Evolutionary conservation across 78 protist genomes (phyloP).

Genomic region (Dictyostelium firmibasis): DNA sequence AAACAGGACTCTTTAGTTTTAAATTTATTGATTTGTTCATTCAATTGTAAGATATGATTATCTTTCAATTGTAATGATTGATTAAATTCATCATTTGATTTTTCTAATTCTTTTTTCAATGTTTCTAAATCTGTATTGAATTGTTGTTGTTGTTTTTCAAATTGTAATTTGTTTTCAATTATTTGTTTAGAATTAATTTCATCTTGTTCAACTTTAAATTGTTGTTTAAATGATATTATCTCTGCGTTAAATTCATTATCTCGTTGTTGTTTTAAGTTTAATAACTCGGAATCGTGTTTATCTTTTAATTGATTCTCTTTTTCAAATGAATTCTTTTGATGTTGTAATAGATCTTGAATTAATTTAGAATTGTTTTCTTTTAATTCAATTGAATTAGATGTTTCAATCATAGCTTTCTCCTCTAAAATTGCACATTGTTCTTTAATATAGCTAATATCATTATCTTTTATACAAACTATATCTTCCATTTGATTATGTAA

Average conservation of each 20-base stretch:
- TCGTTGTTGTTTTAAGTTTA: background rate
- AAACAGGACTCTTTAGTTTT: background rate
- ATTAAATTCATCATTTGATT: background rate
- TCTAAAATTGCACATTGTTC: background rate
- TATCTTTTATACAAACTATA: background rate
- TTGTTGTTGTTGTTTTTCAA: background rate
- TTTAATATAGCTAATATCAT: conserved; percentile 8
- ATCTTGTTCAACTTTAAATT: background rate
- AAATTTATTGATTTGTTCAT: conserved; percentile 12
- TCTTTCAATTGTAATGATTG: background rate
- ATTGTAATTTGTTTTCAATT: background rate
- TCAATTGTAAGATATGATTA: background rate
- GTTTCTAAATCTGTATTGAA: background rate
- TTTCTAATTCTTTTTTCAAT: background rate
- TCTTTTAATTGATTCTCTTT: background rate
- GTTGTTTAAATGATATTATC: background rate
- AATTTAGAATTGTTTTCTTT: background rate
- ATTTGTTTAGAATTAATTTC: background rate
- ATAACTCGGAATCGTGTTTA: background rate
- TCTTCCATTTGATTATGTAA: conserved; percentile 1
- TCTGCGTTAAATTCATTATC: background rate
- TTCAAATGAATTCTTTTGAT: background rate
- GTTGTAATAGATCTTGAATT: background rate
- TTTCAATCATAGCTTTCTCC: background rate
- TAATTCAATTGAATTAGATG: background rate